phyloP scores from a whole-genome alignment of 768 basidiomycete genomes.

The Harrya chromipes region DNA sequence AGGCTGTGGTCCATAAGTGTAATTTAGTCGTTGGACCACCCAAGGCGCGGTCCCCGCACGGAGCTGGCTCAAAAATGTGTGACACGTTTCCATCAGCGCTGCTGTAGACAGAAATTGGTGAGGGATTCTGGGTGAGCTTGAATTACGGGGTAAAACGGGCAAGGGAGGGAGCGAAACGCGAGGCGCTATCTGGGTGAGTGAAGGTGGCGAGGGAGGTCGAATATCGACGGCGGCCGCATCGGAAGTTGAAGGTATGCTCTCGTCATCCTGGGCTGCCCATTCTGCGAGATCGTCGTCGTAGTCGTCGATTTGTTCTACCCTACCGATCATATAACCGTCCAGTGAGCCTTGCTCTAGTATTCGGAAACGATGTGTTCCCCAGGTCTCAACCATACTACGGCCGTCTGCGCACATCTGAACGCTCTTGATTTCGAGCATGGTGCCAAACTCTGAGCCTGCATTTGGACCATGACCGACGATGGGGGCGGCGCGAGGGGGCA shows the following conservation, averaged over 20 bases:
- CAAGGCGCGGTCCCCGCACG: conserved; percentile 80
- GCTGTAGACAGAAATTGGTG: conserved; percentile 20
- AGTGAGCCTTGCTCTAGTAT: conserved; percentile 78
- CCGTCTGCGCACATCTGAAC: conserved; percentile 91
- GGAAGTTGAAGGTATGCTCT: conserved; percentile 9
- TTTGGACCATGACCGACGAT: conserved; percentile 18
- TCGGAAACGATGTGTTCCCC: conserved; percentile 73
- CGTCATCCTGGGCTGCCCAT: conserved; percentile 21
- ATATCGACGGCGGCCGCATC: background rate
- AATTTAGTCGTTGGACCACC: conserved; percentile 85
- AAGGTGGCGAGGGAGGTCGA: conserved; percentile 7
- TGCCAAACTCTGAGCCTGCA: conserved; percentile 64
- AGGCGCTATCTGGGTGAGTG: conserved; percentile 14
- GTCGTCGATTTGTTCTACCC: conserved; percentile 60
- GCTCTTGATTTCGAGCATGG: conserved; percentile 85
- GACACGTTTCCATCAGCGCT: conserved; percentile 50
- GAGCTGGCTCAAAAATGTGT: conserved; percentile 58
- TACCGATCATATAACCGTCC: conserved; percentile 88
- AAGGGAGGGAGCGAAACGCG: conserved; percentile 10
- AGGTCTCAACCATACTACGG: conserved; percentile 78
- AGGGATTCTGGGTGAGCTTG: background rate
- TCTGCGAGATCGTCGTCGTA: conserved; percentile 34
- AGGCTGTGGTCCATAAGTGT: conserved; percentile 77
- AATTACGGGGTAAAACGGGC: background rate
- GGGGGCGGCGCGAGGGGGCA: conserved; percentile 51